These are phyloP conservation scores for Acarospora socialis DNA, from an alignment of 2,329 filamentous ascomycete species.

Conservation along the genomic window DNA sequence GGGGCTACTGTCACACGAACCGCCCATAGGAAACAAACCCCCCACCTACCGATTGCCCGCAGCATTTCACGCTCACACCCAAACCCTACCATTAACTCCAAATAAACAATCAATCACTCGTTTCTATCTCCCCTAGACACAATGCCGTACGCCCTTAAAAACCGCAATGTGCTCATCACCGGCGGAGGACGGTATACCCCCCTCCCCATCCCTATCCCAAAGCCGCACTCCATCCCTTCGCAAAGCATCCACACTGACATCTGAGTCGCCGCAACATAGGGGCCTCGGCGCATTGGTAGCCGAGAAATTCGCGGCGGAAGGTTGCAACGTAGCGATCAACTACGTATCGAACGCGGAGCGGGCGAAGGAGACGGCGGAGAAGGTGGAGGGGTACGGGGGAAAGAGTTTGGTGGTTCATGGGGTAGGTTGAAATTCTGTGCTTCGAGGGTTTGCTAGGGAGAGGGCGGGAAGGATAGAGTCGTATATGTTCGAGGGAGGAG, in stretches of 20 bases:
- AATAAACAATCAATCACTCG: no score
- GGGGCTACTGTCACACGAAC: no score
- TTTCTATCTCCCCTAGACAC: no score
- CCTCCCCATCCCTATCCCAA: not conserved
- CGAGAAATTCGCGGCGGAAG: slow-evolving; percentile 52
- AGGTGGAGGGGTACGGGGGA: slow-evolving; percentile 38
- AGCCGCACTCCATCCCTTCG: slow-evolving; percentile 2
- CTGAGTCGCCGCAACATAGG: slow-evolving; percentile 28
- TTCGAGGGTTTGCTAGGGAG: no score
- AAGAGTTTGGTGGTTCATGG: slow-evolving; percentile 46
- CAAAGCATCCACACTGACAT: slow-evolving; percentile 4
- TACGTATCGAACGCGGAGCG: slow-evolving; percentile 49
- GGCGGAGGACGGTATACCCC: slow-evolving; percentile 44
- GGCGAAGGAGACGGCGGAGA: slow-evolving; percentile 43
- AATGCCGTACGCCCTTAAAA: slow-evolving; percentile 50
- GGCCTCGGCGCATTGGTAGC: slow-evolving; percentile 58
- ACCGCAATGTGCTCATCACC: slow-evolving; percentile 49
- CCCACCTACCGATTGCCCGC: no score
- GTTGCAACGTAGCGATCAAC: slow-evolving; percentile 59
- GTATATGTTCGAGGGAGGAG: not conserved
- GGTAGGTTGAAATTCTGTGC: slow-evolving; percentile 28
- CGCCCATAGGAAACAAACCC: no score
- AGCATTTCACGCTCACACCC: no score
- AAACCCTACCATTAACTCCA: no score
- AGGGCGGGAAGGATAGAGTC: no score